phyloP scores from a whole-genome alignment of 2,329 filamentous ascomycete species.

The Alternaria metachromatica region DNA sequence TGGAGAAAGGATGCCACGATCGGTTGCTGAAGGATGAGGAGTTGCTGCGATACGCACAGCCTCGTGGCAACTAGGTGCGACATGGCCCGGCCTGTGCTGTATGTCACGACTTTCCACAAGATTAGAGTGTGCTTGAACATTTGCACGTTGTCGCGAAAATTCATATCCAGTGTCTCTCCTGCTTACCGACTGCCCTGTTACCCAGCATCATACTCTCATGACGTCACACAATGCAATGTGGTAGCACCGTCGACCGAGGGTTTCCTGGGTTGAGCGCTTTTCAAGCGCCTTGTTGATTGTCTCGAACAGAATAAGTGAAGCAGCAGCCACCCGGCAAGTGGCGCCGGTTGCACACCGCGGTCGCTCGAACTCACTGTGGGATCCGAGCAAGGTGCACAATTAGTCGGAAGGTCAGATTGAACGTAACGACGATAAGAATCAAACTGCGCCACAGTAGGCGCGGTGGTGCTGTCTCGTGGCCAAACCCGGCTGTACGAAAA shows the following conservation, averaged over 20 bases:
- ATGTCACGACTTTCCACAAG: neutral
- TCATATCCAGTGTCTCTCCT: neutral
- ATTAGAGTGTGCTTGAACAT: neutral
- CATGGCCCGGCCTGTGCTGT: neutral
- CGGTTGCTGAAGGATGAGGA: slow-evolving; percentile 23
- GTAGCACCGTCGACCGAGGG: neutral
- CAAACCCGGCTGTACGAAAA: neutral
- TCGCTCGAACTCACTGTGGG: neutral
- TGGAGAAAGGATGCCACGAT: slow-evolving; percentile 15
- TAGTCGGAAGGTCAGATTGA: neutral
- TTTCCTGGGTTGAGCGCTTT: neutral
- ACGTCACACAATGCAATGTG: neutral
- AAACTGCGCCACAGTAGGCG: neutral
- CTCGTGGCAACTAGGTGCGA: neutral
- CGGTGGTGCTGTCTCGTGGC: neutral
- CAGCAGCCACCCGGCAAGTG: neutral
- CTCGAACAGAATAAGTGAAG: neutral
- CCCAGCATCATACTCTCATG: neutral
- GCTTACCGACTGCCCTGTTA: neutral
- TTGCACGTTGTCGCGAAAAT: neutral
- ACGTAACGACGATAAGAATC: neutral
- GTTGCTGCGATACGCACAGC: slow-evolving; percentile 4
- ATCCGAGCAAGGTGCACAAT: neutral
- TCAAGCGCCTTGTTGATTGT: neutral
- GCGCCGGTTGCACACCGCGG: neutral